Conservation (phyloP, 2,329 filamentous ascomycete species). For the Graphilbum fragrans region DNA sequence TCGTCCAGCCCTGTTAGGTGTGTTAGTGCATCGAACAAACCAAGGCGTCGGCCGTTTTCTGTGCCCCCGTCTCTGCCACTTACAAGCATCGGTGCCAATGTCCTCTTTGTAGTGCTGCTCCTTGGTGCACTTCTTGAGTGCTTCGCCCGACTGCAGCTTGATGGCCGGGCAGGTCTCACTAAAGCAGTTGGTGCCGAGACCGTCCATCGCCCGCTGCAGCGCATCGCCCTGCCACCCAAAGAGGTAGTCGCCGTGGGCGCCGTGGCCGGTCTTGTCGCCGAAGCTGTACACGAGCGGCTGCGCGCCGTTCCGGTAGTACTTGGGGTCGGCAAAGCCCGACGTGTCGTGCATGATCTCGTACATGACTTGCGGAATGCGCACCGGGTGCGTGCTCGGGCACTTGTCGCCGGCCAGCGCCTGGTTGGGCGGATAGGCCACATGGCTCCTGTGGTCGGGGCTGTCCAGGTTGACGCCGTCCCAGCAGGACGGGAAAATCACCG, state of each 20-base stretch:
- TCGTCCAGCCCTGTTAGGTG: too few species aligned
- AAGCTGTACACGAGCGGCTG: conserved; percentile 2
- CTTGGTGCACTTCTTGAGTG: conserved; percentile 6
- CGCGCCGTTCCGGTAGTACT: not conserved
- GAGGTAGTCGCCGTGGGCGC: conserved; percentile 7
- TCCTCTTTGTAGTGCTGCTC: too few species aligned
- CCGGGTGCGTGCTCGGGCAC: conserved; percentile 2
- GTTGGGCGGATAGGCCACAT: conserved; percentile 26
- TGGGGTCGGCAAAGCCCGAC: conserved; percentile 1
- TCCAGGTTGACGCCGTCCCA: conserved; percentile 41
- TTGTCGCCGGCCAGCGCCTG: conserved; percentile 14
- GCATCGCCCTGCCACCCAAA: conserved; percentile 7
- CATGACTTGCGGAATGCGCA: conserved; percentile 12
- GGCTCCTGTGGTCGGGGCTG: conserved; percentile 29
- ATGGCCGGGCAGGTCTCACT: conserved; percentile 2
- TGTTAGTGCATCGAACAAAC: too few species aligned
- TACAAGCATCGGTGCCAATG: too few species aligned
- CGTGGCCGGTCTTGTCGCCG: conserved; percentile 4
- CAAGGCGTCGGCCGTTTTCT: too few species aligned
- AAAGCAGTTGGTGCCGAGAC: conserved; percentile 1
- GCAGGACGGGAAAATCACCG: conserved; percentile 34
- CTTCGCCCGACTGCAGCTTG: conserved; percentile 2
- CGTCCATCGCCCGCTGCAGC: conserved; percentile 7
- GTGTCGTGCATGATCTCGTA: conserved; percentile 3
- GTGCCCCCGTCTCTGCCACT: too few species aligned